Conservation (phyloP, 2,329 filamentous ascomycete genomes). For the Corinectria fuckeliana region DNA sequence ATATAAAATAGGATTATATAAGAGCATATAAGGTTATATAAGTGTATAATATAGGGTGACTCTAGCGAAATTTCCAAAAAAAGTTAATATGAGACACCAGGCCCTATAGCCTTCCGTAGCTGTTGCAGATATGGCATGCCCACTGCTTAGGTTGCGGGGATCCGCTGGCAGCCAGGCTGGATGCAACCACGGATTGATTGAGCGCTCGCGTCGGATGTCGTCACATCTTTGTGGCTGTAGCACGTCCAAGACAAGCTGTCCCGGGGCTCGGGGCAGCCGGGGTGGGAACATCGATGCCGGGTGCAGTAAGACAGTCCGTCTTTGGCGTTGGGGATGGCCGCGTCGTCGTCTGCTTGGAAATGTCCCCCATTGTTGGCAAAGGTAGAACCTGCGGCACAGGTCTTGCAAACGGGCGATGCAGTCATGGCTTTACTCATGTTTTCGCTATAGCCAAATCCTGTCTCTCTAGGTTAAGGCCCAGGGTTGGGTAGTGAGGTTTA, state of each 20-base stretch:
- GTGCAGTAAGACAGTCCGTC: slow-evolving; percentile 1
- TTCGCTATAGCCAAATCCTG: neutral
- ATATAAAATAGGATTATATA: too few relatives aligned
- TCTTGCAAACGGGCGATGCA: neutral
- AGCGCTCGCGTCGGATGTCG: neutral
- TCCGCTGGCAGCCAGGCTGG: neutral
- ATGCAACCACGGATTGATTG: neutral
- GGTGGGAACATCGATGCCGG: slow-evolving; percentile 1
- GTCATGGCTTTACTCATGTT: neutral
- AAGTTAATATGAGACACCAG: too few relatives aligned
- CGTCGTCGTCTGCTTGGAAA: neutral
- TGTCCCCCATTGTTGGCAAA: too few relatives aligned
- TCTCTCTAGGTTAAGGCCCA: too few relatives aligned
- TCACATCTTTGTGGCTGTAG: neutral
- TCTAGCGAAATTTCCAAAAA: too few relatives aligned
- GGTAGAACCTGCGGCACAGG: neutral
- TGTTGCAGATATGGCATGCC: neutral
- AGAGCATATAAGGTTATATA: too few relatives aligned
- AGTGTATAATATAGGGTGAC: too few relatives aligned
- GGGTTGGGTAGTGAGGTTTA: too few relatives aligned
- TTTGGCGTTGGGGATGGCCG: neutral
- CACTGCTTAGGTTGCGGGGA: neutral
- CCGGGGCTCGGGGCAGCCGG: neutral
- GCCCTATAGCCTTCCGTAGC: too few relatives aligned
- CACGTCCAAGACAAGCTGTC: neutral